A percentile compares a stretch with the other conserved stretches of the same genome.
phyloP scores from a whole-genome alignment of 805 yeast species.

The Cyberlindnera maclurae region DNA sequence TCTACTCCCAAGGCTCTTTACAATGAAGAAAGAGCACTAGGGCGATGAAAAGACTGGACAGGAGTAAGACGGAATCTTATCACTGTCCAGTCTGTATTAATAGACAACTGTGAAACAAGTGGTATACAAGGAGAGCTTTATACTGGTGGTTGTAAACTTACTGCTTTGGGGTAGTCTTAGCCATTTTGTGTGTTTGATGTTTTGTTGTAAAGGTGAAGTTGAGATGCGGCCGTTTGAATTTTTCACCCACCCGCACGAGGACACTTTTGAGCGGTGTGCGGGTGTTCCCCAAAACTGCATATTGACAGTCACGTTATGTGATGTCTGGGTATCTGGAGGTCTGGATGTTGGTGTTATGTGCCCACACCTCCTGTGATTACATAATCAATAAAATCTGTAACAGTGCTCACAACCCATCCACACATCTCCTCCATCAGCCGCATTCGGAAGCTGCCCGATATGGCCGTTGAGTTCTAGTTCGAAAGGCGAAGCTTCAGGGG shows the following conservation, averaged over 20 bases:
- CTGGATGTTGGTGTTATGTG: no score
- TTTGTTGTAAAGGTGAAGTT: not conserved
- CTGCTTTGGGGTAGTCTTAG: constrained; percentile 27
- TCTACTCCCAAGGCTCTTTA: constrained; percentile 8
- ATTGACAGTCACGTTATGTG: no score
- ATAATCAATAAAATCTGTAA: no score
- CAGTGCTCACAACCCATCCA: no score
- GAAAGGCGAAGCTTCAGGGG: not conserved
- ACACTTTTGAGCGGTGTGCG: not conserved
- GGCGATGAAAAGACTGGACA: constrained; percentile 1
- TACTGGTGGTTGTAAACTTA: constrained; percentile 15
- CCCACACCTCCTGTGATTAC: no score
- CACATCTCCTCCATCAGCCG: no score
- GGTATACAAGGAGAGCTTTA: constrained; percentile 1
- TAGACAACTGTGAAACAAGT: not conserved
- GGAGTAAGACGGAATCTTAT: constrained; percentile 18
- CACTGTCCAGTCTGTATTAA: constrained; percentile 4
- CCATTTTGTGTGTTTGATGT: constrained; percentile 14
- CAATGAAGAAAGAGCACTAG: not conserved
- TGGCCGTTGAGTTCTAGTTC: not conserved
- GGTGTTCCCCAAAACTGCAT: no score
- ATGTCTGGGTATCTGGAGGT: no score
- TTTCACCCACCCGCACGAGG: not conserved
- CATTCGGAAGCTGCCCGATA: no score
- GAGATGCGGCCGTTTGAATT: not conserved